Conservation (phyloP, 805 yeast genomes). For the Wickerhamomyces bovis region DNA sequence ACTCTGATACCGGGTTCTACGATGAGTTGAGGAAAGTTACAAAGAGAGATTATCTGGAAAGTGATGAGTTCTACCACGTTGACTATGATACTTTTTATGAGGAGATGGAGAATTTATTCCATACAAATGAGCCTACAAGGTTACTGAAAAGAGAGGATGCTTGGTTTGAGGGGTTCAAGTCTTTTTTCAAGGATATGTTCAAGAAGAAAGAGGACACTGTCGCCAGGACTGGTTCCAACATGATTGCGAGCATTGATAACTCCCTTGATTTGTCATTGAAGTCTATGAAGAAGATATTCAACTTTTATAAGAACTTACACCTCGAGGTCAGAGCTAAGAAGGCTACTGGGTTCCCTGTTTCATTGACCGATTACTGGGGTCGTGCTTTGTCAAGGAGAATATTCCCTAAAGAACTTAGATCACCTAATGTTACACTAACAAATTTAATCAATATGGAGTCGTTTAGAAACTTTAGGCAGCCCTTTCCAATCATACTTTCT, state of each 20-base stretch:
- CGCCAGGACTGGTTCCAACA: slow-evolving; percentile 8
- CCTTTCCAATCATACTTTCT: slow-evolving; percentile 43
- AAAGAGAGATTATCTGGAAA: slow-evolving; percentile 4
- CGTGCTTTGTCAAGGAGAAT: slow-evolving; percentile 47
- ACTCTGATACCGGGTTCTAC: slow-evolving; percentile 19
- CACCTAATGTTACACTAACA: slow-evolving; percentile 34
- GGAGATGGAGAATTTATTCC: slow-evolving; percentile 13
- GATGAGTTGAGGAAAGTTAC: slow-evolving; percentile 15
- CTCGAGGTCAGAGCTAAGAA: slow-evolving; percentile 48
- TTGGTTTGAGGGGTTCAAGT: slow-evolving; percentile 18
- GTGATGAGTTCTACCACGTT: slow-evolving; percentile 3
- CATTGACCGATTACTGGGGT: slow-evolving; percentile 68
- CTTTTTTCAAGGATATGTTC: slow-evolving; percentile 22
- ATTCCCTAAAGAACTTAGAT: slow-evolving; percentile 30
- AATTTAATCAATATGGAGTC: slow-evolving; percentile 31
- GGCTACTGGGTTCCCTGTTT: slow-evolving; percentile 44
- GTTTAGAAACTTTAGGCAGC: slow-evolving; percentile 36
- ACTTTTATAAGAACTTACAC: slow-evolving; percentile 49
- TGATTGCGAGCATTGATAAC: slow-evolving; percentile 17
- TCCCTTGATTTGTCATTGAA: slow-evolving; percentile 21
- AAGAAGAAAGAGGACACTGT: slow-evolving; percentile 19
- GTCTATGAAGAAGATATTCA: slow-evolving; percentile 29
- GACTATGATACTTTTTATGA: slow-evolving; percentile 17
- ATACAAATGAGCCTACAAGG: slow-evolving; percentile 6
- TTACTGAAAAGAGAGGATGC: slow-evolving; percentile 13